phyloP scores from a whole-genome alignment of 495 filamentous ascomycete species.

The Massariosphaeria phaeospora region DNA sequence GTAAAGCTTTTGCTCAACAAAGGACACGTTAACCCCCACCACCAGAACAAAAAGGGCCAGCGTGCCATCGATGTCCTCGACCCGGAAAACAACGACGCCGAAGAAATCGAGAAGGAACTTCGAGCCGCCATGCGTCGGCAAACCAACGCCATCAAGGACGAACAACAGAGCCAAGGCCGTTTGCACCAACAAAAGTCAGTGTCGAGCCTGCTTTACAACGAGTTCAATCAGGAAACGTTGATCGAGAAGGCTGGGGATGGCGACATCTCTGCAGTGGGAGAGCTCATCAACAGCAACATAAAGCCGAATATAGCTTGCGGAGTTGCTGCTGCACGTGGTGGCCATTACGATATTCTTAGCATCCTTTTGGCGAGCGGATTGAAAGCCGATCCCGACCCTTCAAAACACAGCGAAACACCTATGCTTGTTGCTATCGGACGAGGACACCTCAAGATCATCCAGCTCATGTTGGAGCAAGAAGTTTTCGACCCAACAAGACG shows the following conservation, averaged over 20 bases:
- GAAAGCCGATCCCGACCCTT: constrained; percentile 71
- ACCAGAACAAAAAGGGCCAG: constrained; percentile 78
- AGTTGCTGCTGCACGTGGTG: constrained; percentile 86
- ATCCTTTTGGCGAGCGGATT: constrained; percentile 73
- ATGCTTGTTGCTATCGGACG: constrained; percentile 92
- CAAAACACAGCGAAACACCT: constrained; percentile 68
- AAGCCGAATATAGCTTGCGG: constrained; percentile 80
- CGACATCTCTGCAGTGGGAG: constrained; percentile 71
- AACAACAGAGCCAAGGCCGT: constrained; percentile 48
- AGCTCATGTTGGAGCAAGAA: constrained; percentile 70
- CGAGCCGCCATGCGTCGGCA: constrained; percentile 44
- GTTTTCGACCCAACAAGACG: constrained; percentile 73
- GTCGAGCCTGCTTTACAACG: constrained; percentile 50
- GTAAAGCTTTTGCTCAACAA: constrained; percentile 71
- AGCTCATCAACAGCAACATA: constrained; percentile 69
- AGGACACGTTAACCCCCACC: constrained; percentile 82
- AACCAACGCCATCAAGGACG: constrained; percentile 39
- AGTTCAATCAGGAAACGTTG: constrained; percentile 56
- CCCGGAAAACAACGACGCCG: constrained; percentile 58
- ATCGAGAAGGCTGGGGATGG: constrained; percentile 75
- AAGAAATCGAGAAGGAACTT: constrained; percentile 54
- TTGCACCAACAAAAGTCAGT: constrained; percentile 42
- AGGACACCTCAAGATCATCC: constrained; percentile 76
- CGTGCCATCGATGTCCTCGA: constrained; percentile 80
- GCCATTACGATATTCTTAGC: constrained; percentile 80